Evolutionary conservation across 2,329 filamentous ascomycete species (phyloP).

Genomic region (Alternaria gaisen): DNA sequence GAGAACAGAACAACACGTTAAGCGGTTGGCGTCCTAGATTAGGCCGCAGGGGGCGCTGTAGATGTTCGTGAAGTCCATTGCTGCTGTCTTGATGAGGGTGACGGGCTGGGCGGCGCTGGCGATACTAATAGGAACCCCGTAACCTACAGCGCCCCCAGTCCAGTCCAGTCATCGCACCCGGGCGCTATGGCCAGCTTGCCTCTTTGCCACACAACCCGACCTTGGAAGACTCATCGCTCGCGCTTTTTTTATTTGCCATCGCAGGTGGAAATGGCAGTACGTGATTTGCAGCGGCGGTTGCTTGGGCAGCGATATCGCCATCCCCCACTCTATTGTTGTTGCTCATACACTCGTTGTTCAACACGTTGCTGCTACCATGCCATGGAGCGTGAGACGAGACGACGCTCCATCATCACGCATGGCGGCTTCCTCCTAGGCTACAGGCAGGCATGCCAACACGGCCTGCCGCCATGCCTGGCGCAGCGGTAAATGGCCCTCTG

Average conservation of each 20-base stretch:
- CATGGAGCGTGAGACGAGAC: constrained; percentile 19
- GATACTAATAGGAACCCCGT: constrained; percentile 41
- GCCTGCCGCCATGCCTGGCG: constrained; percentile 31
- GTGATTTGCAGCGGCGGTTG: constrained; percentile 8
- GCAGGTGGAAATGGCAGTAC: background rate
- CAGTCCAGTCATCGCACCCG: constrained; percentile 36
- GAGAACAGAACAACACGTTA: constrained; percentile 29
- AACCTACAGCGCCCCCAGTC: constrained; percentile 31
- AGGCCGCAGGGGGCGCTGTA: constrained; percentile 43
- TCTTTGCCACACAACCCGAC: constrained; percentile 31
- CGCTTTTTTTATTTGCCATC: constrained; percentile 6
- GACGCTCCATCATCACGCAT: constrained; percentile 28
- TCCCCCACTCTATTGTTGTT: background rate
- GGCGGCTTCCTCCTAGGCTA: constrained; percentile 16
- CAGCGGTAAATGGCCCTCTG: constrained; percentile 17
- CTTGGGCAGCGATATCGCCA: constrained; percentile 3
- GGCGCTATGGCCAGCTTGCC: constrained; percentile 31
- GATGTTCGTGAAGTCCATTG: constrained; percentile 47
- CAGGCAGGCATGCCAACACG: constrained; percentile 25
- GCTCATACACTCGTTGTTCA: background rate
- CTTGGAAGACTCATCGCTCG: constrained; percentile 30
- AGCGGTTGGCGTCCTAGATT: constrained; percentile 35
- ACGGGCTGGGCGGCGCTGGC: constrained; percentile 36
- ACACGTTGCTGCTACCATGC: background rate
- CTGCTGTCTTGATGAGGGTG: constrained; percentile 41